A percentile compares a stretch with the other conserved stretches of the same genome.
phyloP scores from a whole-genome alignment of 768 basidiomycete species.

The Pseudohyphozyma bogoriensis region DNA sequence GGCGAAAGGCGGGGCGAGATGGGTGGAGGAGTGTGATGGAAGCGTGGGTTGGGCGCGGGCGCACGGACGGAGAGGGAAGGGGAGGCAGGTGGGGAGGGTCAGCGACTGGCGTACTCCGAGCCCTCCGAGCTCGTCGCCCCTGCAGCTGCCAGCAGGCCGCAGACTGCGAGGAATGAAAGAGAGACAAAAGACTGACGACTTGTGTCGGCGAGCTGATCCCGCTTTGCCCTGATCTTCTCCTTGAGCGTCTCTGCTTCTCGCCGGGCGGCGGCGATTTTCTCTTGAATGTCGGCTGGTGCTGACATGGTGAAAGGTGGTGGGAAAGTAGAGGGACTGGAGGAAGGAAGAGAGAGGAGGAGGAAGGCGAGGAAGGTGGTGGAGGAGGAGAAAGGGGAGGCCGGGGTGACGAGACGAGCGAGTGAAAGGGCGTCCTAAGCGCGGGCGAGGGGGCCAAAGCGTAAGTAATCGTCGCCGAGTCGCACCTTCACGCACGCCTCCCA shows the following conservation, averaged over 20 bases:
- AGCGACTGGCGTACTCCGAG: too few relatives aligned
- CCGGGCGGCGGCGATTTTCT: conserved; percentile 77
- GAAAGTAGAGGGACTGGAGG: too few relatives aligned
- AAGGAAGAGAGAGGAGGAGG: not conserved
- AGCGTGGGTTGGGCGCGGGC: too few relatives aligned
- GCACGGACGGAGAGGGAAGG: too few relatives aligned
- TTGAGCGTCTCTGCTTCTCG: conserved; percentile 94
- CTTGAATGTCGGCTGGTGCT: conserved; percentile 29
- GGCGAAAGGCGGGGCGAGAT: not conserved
- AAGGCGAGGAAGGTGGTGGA: not conserved
- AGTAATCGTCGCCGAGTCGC: too few relatives aligned
- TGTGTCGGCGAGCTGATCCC: conserved; percentile 95
- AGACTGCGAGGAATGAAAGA: not conserved
- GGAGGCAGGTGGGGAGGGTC: too few relatives aligned
- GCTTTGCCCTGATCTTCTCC: conserved; percentile 95
- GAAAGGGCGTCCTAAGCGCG: not conserved
- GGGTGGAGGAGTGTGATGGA: not conserved
- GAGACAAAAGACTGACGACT: conserved; percentile 64
- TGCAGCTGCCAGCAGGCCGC: too few relatives aligned
- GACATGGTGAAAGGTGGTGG: conserved; percentile 13
- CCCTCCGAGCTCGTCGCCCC: too few relatives aligned
- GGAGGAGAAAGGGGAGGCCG: not conserved
- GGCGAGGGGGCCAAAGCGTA: too few relatives aligned
- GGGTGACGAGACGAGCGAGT: not conserved
- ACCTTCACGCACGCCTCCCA: too few relatives aligned